Conservation (phyloP, 768 basidiomycete species). For the Lenzites betulinus region DNA sequence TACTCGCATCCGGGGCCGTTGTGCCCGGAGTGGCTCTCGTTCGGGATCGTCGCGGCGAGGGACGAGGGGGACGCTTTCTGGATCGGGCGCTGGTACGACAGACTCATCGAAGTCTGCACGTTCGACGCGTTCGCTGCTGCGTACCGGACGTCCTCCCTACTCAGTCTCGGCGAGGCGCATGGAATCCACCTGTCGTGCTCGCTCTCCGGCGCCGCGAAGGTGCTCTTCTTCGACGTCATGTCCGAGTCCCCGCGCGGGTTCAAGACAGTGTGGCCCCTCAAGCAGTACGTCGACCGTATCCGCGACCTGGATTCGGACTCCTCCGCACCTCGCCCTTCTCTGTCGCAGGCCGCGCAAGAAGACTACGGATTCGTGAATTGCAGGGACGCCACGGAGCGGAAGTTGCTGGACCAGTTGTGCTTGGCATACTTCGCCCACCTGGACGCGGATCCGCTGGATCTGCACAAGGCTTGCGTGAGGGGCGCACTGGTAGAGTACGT, state of each 20-base stretch:
- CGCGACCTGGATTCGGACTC: neutral
- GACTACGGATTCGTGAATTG: constrained; percentile 44
- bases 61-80: too few species aligned
- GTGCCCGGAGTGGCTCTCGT: too few species aligned
- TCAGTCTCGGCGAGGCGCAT: too few species aligned
- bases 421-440: constrained; percentile 32
- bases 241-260: constrained; percentile 13
- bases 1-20: too few species aligned
- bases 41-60: too few species aligned
- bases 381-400: constrained; percentile 26
- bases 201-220: constrained; percentile 14
- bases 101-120: too few species aligned
- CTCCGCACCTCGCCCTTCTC: neutral
- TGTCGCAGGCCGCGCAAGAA: constrained; percentile 15
- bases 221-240: constrained; percentile 30
- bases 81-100: too few species aligned
- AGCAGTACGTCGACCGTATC: constrained; percentile 27
- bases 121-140: too few species aligned
- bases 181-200: too few species aligned
- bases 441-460: constrained; percentile 33
- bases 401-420: constrained; percentile 37
- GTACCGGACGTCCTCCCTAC: too few species aligned
- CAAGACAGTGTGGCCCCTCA: constrained; percentile 42
- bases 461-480: constrained; percentile 38
- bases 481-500: constrained; percentile 37